Evolutionary conservation across 371 early-diverging fungal genomes (phyloP).

Genomic region (Mortierella sp.): DNA sequence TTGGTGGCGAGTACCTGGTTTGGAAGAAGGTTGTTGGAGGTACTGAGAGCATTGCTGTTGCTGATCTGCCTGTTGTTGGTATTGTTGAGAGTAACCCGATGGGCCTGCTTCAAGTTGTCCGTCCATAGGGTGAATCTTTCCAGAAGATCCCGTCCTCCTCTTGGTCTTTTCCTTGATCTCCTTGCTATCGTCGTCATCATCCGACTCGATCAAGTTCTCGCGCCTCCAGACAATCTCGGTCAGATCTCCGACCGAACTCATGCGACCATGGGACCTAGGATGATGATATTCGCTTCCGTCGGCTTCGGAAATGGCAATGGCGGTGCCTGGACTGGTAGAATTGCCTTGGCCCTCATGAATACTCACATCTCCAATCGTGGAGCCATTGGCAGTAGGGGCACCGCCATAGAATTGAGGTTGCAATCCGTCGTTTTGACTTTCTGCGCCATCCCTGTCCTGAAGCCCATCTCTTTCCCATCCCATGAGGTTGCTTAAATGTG

Average conservation of each 20-base stretch:
- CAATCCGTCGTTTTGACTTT: constrained; percentile 21
- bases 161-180: constrained; percentile 13
- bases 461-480: constrained; percentile 29
- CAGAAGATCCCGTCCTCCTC: neutral
- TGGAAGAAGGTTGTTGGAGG: neutral
- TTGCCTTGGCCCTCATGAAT: constrained; percentile 13
- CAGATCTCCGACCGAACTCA: constrained; percentile 45
- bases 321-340: constrained; percentile 11
- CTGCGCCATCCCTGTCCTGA: constrained; percentile 36
- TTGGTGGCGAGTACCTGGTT: constrained; percentile 4
- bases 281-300: constrained; percentile 43
- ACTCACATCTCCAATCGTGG: constrained; percentile 35
- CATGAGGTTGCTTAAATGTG: constrained; percentile 48
- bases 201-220: constrained; percentile 42
- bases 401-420: neutral
- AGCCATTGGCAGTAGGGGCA: constrained; percentile 25
- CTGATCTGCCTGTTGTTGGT: neutral
- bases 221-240: constrained; percentile 59
- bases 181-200: constrained; percentile 21
- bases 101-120: neutral
- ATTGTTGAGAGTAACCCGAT: neutral
- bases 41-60: neutral
- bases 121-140: constrained; percentile 16
- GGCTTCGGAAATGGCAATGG: constrained; percentile 23
- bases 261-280: constrained; percentile 18